phyloP scores from a whole-genome alignment of 2,329 filamentous ascomycete genomes.

The Alternaria gaisen region DNA sequence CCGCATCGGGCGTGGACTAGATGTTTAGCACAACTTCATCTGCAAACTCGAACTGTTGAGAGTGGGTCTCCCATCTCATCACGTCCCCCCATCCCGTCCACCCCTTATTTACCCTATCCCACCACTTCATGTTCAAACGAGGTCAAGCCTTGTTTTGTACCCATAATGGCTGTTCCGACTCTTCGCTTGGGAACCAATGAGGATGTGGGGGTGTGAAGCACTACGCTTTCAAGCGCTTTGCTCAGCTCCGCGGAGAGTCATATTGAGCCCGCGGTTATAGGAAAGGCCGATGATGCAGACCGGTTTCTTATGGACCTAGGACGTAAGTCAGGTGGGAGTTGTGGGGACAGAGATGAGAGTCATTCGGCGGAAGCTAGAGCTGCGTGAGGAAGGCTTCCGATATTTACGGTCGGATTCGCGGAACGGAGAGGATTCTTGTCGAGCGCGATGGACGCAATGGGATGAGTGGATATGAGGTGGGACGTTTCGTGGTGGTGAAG shows the following conservation, averaged over 20 bases:
- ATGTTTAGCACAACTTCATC: slow-evolving; percentile 1
- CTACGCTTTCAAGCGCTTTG: background rate
- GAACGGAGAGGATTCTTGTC: background rate
- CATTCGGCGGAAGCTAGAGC: slow-evolving; percentile 13
- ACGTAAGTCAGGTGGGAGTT: background rate
- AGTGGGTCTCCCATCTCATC: slow-evolving; percentile 20
- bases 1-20: slow-evolving; percentile 1
- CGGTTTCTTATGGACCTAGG: background rate
- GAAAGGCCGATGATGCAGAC: background rate
- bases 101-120: slow-evolving; percentile 6
- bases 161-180: background rate
- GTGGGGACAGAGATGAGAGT: background rate
- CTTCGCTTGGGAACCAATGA: background rate
- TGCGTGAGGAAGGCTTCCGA: slow-evolving; percentile 10
- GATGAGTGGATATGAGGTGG: background rate
- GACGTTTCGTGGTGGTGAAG: background rate
- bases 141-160: background rate
- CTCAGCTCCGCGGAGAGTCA: slow-evolving; percentile 1
- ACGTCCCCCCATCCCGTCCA: background rate
- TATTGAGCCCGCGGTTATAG: background rate
- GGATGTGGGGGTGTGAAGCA: background rate
- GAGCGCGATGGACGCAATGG: background rate
- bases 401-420: background rate
- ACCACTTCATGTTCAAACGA: background rate
- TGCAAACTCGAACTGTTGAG: slow-evolving; percentile 30